Percentiles rank a stretch among this genome's conserved stretches.
These are phyloP conservation scores for Mycocentrospora acerina DNA, from an alignment of 2,329 filamentous ascomycete species.

Conservation along the genomic window DNA sequence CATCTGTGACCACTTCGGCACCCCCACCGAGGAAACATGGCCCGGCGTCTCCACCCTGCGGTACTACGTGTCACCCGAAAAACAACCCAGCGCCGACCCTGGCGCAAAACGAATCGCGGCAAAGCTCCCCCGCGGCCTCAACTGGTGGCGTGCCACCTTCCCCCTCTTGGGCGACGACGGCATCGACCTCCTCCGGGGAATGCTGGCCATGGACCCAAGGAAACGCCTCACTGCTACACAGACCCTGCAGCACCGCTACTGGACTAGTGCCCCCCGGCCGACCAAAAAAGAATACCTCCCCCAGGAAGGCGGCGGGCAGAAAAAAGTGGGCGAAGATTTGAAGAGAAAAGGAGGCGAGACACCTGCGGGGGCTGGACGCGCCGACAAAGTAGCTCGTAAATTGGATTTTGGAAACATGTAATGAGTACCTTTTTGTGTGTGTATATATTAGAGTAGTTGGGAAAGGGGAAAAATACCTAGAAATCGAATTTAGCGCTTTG, in stretches of 20 bases:
- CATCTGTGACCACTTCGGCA: conserved; percentile 83
- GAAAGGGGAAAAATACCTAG: background rate
- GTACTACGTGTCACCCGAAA: conserved; percentile 72
- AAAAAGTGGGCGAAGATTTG: conserved; percentile 79
- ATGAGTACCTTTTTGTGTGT: no score
- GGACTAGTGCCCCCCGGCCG: conserved; percentile 79
- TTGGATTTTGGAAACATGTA: conserved; percentile 48
- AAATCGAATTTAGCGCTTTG: no score
- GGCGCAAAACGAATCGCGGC: conserved; percentile 13
- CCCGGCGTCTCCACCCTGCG: conserved; percentile 81
- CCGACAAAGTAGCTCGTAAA: conserved; percentile 77
- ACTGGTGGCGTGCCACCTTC: conserved; percentile 76
- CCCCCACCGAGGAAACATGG: conserved; percentile 93
- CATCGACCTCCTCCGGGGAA: conserved; percentile 83
- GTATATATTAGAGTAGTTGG: background rate
- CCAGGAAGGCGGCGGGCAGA: conserved; percentile 67
- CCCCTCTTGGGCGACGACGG: conserved; percentile 78
- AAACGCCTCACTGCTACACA: conserved; percentile 76
- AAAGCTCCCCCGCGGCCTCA: conserved; percentile 66
- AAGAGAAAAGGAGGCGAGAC: conserved; percentile 73
- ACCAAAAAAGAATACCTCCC: conserved; percentile 82
- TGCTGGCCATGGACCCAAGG: conserved; percentile 82
- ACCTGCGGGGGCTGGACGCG: conserved; percentile 54
- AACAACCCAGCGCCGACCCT: conserved; percentile 36
- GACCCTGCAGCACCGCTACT: conserved; percentile 82